Percentiles rank a stretch among this genome's conserved stretches.
Conservation (phyloP, 1,284 basidiomycete species). For the Schizophyllum amplum region DNA sequence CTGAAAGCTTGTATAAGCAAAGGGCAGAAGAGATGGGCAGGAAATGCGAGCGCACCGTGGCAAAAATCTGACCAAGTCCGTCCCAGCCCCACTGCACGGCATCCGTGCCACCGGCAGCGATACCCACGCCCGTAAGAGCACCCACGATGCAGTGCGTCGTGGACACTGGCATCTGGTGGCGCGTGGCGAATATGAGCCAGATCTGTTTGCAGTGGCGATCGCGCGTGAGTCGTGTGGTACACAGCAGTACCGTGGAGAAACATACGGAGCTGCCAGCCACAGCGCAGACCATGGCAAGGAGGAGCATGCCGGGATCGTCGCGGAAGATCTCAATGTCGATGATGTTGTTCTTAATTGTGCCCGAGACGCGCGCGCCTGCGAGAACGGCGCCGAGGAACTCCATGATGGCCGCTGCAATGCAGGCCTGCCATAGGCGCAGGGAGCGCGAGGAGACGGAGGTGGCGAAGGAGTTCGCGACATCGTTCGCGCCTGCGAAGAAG, state of each 20-base stretch:
- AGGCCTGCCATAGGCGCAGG: constrained; percentile 20
- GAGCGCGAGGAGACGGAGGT: constrained; percentile 23
- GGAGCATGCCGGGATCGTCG: constrained; percentile 6
- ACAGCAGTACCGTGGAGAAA: too few relatives aligned
- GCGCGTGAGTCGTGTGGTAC: neutral
- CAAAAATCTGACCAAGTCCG: constrained; percentile 18
- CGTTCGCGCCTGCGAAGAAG: constrained; percentile 16
- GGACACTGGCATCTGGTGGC: neutral
- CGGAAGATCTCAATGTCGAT: constrained; percentile 8
- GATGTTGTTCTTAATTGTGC: constrained; percentile 23
- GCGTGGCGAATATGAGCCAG: neutral
- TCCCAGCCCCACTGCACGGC: constrained; percentile 24
- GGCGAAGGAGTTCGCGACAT: constrained; percentile 22
- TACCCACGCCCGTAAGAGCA: constrained; percentile 21
- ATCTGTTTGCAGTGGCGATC: neutral
- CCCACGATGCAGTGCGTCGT: constrained; percentile 14
- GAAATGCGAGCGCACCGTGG: constrained; percentile 13
- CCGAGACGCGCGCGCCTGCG: constrained; percentile 22
- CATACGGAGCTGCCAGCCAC: constrained; percentile 11
- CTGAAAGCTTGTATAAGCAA: neutral
- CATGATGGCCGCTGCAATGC: constrained; percentile 20
- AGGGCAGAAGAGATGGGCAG: neutral
- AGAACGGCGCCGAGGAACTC: constrained; percentile 23
- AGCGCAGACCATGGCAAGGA: neutral
- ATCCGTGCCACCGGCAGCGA: constrained; percentile 19